Conservation (phyloP, 192 early-diverging fungal species). For the Coemansia sp. region DNA sequence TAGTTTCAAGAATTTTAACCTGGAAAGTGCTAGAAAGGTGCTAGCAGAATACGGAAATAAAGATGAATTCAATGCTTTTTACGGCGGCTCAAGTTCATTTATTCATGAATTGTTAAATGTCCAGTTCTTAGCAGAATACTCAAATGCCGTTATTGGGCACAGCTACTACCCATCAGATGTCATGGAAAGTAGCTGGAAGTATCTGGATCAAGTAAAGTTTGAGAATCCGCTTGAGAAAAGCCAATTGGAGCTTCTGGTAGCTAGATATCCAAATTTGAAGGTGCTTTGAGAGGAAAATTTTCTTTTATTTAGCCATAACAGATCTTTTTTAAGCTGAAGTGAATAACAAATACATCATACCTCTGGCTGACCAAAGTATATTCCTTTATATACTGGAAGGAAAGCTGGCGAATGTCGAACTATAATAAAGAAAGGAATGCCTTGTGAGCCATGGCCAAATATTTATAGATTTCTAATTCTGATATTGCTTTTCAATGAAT, state of each 20-base stretch:
- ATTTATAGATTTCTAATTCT: no score
- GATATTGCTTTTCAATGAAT: no score
- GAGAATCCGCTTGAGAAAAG: neutral
- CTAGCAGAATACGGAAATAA: neutral
- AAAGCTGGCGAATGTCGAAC: no score
- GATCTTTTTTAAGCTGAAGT: no score
- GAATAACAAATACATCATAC: no score
- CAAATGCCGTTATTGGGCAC: neutral
- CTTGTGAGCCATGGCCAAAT: no score
- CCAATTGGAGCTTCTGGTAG: neutral
- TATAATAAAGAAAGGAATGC: no score
- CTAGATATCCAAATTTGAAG: neutral
- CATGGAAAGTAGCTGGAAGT: neutral
- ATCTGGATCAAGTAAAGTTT: neutral
- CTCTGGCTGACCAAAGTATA: no score
- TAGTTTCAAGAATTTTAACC: neutral
- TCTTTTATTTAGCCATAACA: no score
- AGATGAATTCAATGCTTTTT: neutral
- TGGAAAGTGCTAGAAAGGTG: neutral
- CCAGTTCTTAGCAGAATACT: neutral
- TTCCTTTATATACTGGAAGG: no score
- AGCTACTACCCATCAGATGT: neutral
- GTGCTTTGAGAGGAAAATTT: neutral
- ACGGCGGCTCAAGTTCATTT: neutral
- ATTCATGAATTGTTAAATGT: neutral